Conservation (phyloP, 768 basidiomycete genomes). For the Podaxis sp. region DNA sequence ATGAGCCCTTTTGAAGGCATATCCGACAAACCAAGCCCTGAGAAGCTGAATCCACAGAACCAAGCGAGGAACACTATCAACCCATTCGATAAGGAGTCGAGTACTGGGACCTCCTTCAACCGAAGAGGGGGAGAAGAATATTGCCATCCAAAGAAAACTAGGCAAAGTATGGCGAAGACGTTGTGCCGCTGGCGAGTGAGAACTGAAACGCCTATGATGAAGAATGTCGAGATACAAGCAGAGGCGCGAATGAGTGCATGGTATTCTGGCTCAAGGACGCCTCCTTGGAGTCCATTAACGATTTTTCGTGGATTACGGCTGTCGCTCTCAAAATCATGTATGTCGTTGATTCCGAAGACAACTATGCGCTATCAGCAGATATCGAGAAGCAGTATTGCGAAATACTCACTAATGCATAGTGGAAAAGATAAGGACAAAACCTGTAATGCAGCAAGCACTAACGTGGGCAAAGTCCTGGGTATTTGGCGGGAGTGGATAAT, state of each 20-base stretch:
- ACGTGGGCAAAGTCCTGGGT: neutral
- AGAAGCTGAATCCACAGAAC: constrained; percentile 17
- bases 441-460: neutral
- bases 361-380: constrained; percentile 4
- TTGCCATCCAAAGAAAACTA: constrained; percentile 14
- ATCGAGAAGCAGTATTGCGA: neutral
- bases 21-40: constrained; percentile 1
- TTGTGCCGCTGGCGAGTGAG: constrained; percentile 10
- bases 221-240: constrained; percentile 13
- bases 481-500: constrained; percentile 8
- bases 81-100: constrained; percentile 15
- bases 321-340: constrained; percentile 15
- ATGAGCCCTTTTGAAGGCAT: constrained; percentile 9
- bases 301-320: constrained; percentile 16
- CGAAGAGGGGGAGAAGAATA: constrained; percentile 16
- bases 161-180: constrained; percentile 4
- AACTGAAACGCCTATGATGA: constrained; percentile 7
- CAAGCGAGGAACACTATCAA: constrained; percentile 14
- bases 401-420: constrained; percentile 7
- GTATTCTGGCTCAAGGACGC: constrained; percentile 11
- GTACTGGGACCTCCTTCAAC: constrained; percentile 12
- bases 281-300: constrained; percentile 11
- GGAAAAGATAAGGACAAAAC: constrained; percentile 9
- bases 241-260: constrained; percentile 11
- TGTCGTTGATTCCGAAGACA: constrained; percentile 16